phyloP scores from a whole-genome alignment of 306 rosid species.

The Carpinus fangiana region DNA sequence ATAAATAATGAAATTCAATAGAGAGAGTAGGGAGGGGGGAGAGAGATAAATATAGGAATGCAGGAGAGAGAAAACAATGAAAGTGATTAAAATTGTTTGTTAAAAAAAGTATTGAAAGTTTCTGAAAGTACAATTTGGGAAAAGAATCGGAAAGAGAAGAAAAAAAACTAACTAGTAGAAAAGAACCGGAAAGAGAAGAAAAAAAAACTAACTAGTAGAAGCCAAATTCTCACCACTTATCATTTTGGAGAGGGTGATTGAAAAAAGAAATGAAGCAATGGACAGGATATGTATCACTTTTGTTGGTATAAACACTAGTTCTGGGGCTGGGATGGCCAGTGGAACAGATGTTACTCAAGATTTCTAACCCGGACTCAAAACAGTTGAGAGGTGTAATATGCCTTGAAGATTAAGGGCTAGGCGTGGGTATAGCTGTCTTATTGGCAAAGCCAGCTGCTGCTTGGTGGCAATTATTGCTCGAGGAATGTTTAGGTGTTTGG shows the following conservation, averaged over 20 bases:
- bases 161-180: background rate
- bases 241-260: background rate
- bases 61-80: conserved; percentile 23
- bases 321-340: conserved; percentile 23
- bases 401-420: conserved; percentile 33
- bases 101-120: background rate
- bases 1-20: conserved; percentile 5
- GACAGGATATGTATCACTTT: background rate
- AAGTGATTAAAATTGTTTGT: conserved; percentile 7
- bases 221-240: background rate
- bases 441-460: conserved; percentile 35
- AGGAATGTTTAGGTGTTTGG: conserved; percentile 31
- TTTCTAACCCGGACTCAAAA: conserved; percentile 25
- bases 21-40: background rate
- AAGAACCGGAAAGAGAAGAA: background rate
- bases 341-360: conserved; percentile 34
- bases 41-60: background rate
- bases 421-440: conserved; percentile 23
- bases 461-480: conserved; percentile 36
- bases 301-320: conserved; percentile 7
- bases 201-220: background rate
- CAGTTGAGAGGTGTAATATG: conserved; percentile 35
- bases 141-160: background rate
- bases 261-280: background rate
- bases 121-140: background rate